Evolutionary conservation across 2,329 filamentous ascomycete genomes (phyloP), one percentile per base, ranked within the genome.

Genomic region (Neodidymelliopsis sp.): DNA sequence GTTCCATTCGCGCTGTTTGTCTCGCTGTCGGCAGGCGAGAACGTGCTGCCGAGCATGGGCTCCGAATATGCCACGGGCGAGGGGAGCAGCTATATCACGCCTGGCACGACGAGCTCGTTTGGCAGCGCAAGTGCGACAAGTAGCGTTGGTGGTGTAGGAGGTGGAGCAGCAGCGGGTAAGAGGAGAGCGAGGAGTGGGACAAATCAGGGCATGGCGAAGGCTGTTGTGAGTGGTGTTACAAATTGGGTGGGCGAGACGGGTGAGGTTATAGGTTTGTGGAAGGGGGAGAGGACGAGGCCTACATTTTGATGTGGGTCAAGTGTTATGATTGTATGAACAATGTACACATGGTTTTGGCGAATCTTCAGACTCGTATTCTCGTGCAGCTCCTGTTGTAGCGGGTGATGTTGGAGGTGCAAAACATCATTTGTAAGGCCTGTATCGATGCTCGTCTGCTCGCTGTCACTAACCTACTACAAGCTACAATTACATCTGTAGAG

Each of bases 1-100:
- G 90, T 97, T 0, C 94, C 94, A 0, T 99, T 99, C 69, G 86
- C 92, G 12, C 81, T 99, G 11, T 99, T 99, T 68, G 93, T 99
- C 39, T 96, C 90, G 65, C 75, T 99, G 30, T 96, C 90, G 13
- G 94, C 94, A 0, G 91, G 91, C 44, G 94, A 99, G 69, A 97
- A 97, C 68, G 90, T 97, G 3, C 77, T 99, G 40, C 94, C 94
- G 0, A 95, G 87, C 6, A 97, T 97, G 83, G 90, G 91, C 10
- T 90, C 84, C 36, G 88, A 91, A 56, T 86, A 85, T 67, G 82
- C 81, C 13, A 85, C 84, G 0, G 83, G 84, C 5, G 78, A 79
- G n/a, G 77, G 78, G 1, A 79, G 76, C 57, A 77, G 75, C 56
- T 79, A 78, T 49, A 73, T 77, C 8, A 74, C 67, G 33, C 63